Conservation (phyloP, 208 protist genomes). For the Acanthamoeba triangularis region DNA sequence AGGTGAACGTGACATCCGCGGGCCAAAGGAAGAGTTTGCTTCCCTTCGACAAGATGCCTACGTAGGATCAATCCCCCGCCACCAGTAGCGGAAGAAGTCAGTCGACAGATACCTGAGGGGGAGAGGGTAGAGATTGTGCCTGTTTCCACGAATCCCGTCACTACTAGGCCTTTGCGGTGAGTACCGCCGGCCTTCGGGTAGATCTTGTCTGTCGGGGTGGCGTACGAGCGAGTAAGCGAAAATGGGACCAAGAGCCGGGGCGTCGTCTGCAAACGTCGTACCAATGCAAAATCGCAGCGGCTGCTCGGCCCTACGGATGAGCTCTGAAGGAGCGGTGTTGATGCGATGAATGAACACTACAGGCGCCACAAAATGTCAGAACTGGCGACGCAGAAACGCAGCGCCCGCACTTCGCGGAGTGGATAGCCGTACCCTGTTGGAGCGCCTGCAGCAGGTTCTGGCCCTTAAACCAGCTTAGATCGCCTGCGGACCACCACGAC, state of each 20-base stretch:
- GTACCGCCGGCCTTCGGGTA: background rate
- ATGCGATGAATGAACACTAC: background rate
- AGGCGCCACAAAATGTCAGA: background rate
- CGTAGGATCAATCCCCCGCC: background rate
- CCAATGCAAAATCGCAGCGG: conserved; percentile 11
- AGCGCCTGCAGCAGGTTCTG: background rate
- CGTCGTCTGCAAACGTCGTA: no score
- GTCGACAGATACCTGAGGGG: no score
- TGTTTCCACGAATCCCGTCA: background rate
- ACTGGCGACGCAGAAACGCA: background rate
- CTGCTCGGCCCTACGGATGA: background rate
- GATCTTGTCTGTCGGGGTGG: background rate
- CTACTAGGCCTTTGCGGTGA: background rate
- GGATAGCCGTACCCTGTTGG: background rate
- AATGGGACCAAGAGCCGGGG: no score
- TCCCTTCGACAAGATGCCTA: background rate
- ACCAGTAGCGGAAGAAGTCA: background rate
- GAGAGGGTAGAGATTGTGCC: no score
- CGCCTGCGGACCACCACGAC: background rate
- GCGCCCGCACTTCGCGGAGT: background rate
- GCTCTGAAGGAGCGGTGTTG: background rate
- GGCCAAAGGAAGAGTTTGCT: background rate
- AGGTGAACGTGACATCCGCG: no score
- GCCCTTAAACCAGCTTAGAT: background rate
- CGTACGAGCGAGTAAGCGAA: background rate